Percentiles rank a stretch among this genome's conserved stretches.
These are phyloP conservation scores for Nicotiana obtusifolia DNA, from an alignment of 257 asterid species.

Conservation along the genomic window DNA sequence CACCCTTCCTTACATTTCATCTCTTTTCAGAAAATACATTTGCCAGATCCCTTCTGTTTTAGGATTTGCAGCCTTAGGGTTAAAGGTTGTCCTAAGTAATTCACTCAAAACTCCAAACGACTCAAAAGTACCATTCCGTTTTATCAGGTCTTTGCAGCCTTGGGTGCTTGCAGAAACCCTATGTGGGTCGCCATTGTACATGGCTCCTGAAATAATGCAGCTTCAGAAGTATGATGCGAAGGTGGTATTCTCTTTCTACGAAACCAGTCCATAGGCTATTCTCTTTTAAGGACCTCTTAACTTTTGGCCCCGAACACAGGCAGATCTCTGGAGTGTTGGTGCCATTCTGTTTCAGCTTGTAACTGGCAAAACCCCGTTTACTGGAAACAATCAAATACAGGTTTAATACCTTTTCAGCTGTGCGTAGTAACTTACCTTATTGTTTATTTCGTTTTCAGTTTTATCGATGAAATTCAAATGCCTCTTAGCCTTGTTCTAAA, in stretches of 20 bases:
- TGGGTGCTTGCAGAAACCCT: constrained; percentile 79
- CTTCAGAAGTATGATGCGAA: constrained; percentile 82
- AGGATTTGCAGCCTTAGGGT: neutral
- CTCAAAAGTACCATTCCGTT: neutral
- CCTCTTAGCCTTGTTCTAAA: neutral
- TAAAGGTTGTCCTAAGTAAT: neutral
- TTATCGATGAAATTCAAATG: neutral
- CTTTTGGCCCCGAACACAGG: constrained; percentile 45
- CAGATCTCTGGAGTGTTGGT: constrained; percentile 99
- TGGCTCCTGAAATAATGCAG: constrained; percentile 98
- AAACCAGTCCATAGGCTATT: constrained; percentile 5
- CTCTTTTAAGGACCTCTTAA: constrained; percentile 19
- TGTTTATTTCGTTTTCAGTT: neutral
- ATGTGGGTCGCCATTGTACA: constrained; percentile 92
- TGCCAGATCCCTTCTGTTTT: neutral
- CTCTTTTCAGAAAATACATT: neutral
- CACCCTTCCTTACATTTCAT: neutral
- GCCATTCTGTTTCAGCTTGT: constrained; percentile 83
- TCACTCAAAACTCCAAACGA: neutral
- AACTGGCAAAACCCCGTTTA: constrained; percentile 79
- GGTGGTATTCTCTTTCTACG: constrained; percentile 38
- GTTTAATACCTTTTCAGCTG: constrained; percentile 26
- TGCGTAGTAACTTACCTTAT: constrained; percentile 6
- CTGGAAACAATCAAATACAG: constrained; percentile 67
- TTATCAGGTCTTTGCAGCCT: constrained; percentile 66